phyloP scores from a whole-genome alignment of 768 basidiomycete genomes.

The Paxillus involutus region DNA sequence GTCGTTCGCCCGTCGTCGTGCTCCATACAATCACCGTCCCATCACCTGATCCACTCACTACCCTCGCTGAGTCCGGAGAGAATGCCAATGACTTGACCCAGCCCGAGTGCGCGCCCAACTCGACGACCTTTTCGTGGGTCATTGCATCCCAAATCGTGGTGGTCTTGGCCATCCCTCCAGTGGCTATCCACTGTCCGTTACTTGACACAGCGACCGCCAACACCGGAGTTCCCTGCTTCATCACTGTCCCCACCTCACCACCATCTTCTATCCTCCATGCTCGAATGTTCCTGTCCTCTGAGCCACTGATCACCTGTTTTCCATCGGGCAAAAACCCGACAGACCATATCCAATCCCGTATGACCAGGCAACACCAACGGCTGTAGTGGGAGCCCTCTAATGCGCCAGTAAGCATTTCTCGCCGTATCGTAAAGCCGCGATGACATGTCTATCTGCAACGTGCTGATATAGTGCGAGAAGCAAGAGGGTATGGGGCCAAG shows the following conservation, averaged over 20 bases:
- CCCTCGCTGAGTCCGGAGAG: too few relatives aligned
- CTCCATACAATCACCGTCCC: constrained; percentile 21
- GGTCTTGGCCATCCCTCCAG: constrained; percentile 15
- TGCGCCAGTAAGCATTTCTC: too few relatives aligned
- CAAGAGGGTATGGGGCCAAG: too few relatives aligned
- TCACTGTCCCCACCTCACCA: background rate
- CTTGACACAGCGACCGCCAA: constrained; percentile 9
- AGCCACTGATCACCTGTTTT: background rate
- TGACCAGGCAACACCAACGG: too few relatives aligned
- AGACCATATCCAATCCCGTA: too few relatives aligned
- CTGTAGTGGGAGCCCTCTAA: too few relatives aligned
- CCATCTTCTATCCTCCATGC: background rate
- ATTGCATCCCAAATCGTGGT: constrained; percentile 8
- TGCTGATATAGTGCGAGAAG: too few relatives aligned
- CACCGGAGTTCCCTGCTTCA: constrained; percentile 1
- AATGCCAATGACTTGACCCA: constrained; percentile 7
- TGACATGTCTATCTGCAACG: too few relatives aligned
- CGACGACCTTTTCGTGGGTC: background rate
- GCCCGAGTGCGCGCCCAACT: constrained; percentile 1
- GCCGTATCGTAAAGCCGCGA: too few relatives aligned
- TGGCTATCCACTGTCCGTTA: constrained; percentile 12
- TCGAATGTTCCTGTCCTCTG: background rate
- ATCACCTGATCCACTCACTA: constrained; percentile 12
- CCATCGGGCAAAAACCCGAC: background rate
- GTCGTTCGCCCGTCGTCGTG: constrained; percentile 1